Conservation (phyloP, 2,329 filamentous ascomycete genomes). For the Diaporthe sp. region DNA sequence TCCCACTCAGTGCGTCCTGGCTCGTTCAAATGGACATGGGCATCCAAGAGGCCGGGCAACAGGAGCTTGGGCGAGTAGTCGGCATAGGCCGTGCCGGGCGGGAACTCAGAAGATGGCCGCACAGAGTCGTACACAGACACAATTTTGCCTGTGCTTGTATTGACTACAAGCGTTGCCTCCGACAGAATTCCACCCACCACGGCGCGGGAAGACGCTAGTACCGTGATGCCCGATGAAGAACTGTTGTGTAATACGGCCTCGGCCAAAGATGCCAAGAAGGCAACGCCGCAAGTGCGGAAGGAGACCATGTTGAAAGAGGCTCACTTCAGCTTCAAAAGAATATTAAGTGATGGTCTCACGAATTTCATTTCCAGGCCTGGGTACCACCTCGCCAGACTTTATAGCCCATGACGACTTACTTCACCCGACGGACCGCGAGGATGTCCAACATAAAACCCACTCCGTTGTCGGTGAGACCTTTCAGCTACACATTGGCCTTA, state of each 20-base stretch:
- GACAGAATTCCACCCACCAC: constrained; percentile 63
- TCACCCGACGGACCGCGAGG: not conserved
- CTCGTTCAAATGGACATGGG: constrained; percentile 97
- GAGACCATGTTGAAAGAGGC: not conserved
- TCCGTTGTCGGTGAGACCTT: not conserved
- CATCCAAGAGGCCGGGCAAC: constrained; percentile 94
- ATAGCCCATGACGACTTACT: not conserved
- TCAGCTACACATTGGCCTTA: not conserved
- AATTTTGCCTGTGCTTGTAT: constrained; percentile 84
- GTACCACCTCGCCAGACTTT: not conserved
- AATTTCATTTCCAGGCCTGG: too few species aligned
- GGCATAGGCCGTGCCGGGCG: constrained; percentile 76
- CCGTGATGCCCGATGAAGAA: not conserved
- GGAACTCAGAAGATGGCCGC: constrained; percentile 78
- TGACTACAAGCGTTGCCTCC: constrained; percentile 85
- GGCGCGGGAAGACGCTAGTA: not conserved
- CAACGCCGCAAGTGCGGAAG: not conserved
- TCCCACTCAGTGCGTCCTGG: constrained; percentile 99
- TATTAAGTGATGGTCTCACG: not conserved
- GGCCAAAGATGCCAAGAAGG: not conserved
- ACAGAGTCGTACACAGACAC: constrained; percentile 78
- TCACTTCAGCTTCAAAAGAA: not conserved
- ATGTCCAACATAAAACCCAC: not conserved
- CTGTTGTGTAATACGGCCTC: not conserved
- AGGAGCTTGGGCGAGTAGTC: constrained; percentile 88